These are phyloP conservation scores for Colletotrichum musae DNA, from an alignment of 2,329 filamentous ascomycete species.

Conservation along the genomic window DNA sequence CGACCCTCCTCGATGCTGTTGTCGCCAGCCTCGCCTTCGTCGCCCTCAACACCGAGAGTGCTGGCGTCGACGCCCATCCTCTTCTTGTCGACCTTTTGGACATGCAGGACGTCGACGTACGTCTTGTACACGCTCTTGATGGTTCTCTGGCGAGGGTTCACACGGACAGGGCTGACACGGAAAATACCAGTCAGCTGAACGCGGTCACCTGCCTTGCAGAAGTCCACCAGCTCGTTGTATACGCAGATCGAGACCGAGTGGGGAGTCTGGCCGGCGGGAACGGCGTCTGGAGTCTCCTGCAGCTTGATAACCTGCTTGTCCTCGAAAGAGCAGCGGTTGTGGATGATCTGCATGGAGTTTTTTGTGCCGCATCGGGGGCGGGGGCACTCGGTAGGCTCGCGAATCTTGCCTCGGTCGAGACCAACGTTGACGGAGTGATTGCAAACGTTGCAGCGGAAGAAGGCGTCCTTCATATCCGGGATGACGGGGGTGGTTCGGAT, in stretches of 20 bases:
- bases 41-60: constrained; percentile 86
- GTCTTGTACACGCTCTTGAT: constrained; percentile 99
- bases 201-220: constrained; percentile 97
- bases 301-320: constrained; percentile 99
- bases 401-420: constrained; percentile 95
- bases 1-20: constrained; percentile 86
- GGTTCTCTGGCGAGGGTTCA: constrained; percentile 92
- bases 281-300: constrained; percentile 95
- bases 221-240: constrained; percentile 96
- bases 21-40: constrained; percentile 74
- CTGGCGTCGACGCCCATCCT: constrained; percentile 92
- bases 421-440: constrained; percentile 92
- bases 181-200: constrained; percentile 98
- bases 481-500: constrained; percentile 97
- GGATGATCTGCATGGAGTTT: constrained; percentile 98
- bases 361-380: constrained; percentile 84
- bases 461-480: constrained; percentile 98
- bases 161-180: constrained; percentile 91
- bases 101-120: constrained; percentile 94
- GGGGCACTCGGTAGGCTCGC: constrained; percentile 92
- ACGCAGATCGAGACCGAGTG: constrained; percentile 97
- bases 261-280: constrained; percentile 95
- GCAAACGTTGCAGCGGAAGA: constrained; percentile 96
- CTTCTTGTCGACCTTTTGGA: constrained; percentile 97
- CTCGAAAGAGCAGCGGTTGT: constrained; percentile 94